A percentile compares a stretch with the other conserved stretches of the same genome.
Evolutionary conservation across 31 red algal genomes (phyloP).

Genomic region (Endocladia muricata): DNA sequence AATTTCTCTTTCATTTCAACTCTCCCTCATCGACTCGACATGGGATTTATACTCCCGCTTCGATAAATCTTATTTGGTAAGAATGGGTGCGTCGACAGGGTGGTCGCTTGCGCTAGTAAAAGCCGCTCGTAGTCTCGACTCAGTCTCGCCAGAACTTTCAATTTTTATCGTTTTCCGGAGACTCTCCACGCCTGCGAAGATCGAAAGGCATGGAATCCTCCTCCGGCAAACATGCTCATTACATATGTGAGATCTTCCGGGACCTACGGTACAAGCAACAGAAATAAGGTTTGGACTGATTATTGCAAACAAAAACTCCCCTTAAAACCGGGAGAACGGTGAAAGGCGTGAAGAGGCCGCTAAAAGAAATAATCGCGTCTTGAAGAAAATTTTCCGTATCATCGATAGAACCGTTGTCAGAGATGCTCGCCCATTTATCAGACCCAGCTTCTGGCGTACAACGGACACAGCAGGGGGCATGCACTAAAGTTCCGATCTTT

Average conservation of each 20-base stretch:
- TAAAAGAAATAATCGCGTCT: neutral
- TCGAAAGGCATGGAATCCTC: neutral
- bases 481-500: slow-evolving; percentile 8
- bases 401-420: slow-evolving; percentile 11
- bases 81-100: neutral
- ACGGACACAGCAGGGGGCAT: slow-evolving; percentile 4
- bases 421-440: neutral
- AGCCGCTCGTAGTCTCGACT: neutral
- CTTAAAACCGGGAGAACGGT: neutral
- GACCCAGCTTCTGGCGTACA: neutral
- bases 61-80: neutral
- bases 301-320: neutral
- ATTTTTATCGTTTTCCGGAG: slow-evolving; percentile 9
- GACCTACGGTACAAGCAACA: neutral
- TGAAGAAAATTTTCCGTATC: neutral
- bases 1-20: slow-evolving; percentile 19
- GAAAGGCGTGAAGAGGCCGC: neutral
- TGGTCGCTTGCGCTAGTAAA: neutral
- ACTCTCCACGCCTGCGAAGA: neutral
- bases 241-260: slow-evolving; percentile 18
- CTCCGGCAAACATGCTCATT: neutral
- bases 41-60: neutral
- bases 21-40: neutral
- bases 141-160: neutral
- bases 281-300: neutral